Evolutionary conservation across 768 basidiomycete genomes (phyloP).

Genomic region (Asterophora parasitica): DNA sequence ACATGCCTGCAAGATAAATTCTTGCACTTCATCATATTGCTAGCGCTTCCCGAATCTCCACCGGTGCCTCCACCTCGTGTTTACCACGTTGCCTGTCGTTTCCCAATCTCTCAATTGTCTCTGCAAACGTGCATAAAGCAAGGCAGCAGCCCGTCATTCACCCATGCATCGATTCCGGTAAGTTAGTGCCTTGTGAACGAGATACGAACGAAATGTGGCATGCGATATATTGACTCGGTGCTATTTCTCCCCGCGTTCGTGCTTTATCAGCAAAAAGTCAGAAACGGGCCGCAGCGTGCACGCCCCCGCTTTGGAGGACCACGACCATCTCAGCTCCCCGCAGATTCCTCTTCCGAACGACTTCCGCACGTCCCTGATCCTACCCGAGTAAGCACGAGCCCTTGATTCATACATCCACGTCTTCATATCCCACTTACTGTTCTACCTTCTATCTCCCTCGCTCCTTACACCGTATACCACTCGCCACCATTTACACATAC

Average conservation of each 20-base stretch:
- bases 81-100: conserved; percentile 64
- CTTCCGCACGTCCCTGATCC: conserved; percentile 82
- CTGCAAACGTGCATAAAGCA: conserved; percentile 66
- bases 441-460: no score
- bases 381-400: conserved; percentile 65
- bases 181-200: conserved; percentile 28
- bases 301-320: conserved; percentile 29
- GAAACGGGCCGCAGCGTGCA: conserved; percentile 52
- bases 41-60: conserved; percentile 25
- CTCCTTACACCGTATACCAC: no score
- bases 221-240: conserved; percentile 13
- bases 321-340: conserved; percentile 38
- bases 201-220: conserved; percentile 17
- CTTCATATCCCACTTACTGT: no score
- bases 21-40: no score
- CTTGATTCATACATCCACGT: conserved; percentile 4
- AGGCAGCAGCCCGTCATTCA: conserved; percentile 31
- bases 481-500: neutral
- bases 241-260: conserved; percentile 17
- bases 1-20: conserved; percentile 13
- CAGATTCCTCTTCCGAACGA: conserved; percentile 65
- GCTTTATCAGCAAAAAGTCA: conserved; percentile 64
- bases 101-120: conserved; percentile 26
- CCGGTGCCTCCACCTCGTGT: conserved; percentile 57
- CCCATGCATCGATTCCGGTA: conserved; percentile 83